A percentile compares a stretch with the other conserved stretches of the same genome.
Evolutionary conservation across 352 stramenopile genomes (phyloP).

Genomic region (Aphanomyces cochlioides): DNA sequence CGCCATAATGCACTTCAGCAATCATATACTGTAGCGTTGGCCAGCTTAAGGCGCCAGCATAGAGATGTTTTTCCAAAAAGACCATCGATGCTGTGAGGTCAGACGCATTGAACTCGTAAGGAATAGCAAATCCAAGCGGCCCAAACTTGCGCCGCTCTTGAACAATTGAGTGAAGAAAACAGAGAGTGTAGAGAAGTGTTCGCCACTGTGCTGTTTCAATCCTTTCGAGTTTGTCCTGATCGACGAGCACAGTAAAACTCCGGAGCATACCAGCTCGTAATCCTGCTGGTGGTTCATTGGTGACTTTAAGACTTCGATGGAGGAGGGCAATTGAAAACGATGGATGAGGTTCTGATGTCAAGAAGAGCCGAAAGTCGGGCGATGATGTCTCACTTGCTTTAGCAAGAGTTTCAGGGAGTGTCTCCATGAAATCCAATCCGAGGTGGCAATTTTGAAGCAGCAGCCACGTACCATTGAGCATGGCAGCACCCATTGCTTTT

Average conservation of each 20-base stretch:
- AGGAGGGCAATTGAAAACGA: slow-evolving; percentile 65
- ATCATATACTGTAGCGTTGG: slow-evolving; percentile 79
- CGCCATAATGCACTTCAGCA: slow-evolving; percentile 76
- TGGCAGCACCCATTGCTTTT: slow-evolving; percentile 50
- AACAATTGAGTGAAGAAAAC: slow-evolving; percentile 76
- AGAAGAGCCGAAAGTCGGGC: slow-evolving; percentile 65
- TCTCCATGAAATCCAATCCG: slow-evolving; percentile 61
- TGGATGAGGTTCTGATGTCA: slow-evolving; percentile 62
- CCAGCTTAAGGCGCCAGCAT: slow-evolving; percentile 57
- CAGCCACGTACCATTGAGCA: slow-evolving; percentile 75
- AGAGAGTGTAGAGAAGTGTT: slow-evolving; percentile 61
- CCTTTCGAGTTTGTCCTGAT: slow-evolving; percentile 75
- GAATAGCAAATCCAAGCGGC: slow-evolving; percentile 59
- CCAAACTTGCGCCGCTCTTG: slow-evolving; percentile 76
- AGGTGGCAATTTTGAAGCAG: slow-evolving; percentile 80
- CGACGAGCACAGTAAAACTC: slow-evolving; percentile 66
- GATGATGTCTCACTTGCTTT: slow-evolving; percentile 41
- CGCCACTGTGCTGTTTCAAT: slow-evolving; percentile 64
- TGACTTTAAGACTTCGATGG: slow-evolving; percentile 66
- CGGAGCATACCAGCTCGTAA: slow-evolving; percentile 66
- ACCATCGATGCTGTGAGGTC: slow-evolving; percentile 60
- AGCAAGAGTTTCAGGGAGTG: slow-evolving; percentile 49
- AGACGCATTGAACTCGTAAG: slow-evolving; percentile 76
- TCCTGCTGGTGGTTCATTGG: slow-evolving; percentile 67
- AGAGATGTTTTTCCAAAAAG: slow-evolving; percentile 73